A percentile compares a stretch with the other conserved stretches of the same genome.
phyloP scores from a whole-genome alignment of 305 asterid genomes.

The Fraxinus greggii region DNA sequence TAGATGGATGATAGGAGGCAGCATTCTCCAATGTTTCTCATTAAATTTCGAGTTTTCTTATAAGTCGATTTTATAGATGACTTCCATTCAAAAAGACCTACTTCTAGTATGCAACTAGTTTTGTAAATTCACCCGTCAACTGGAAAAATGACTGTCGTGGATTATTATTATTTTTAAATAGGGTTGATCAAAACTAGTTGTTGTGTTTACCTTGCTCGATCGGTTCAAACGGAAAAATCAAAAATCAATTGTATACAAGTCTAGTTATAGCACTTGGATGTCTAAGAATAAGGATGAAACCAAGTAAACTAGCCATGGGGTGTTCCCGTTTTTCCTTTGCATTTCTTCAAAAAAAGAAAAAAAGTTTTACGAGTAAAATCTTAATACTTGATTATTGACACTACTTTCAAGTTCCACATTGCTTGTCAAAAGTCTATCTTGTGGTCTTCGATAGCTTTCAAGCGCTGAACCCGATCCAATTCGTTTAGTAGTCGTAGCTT shows the following conservation, averaged over 20 bases:
- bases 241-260: not conserved
- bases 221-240: not conserved
- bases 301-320: not conserved
- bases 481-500: too few species aligned
- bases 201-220: not conserved
- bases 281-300: not conserved
- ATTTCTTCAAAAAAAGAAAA: not conserved
- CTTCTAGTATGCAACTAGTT: not conserved
- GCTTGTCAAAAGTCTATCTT: not conserved
- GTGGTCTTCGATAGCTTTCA: not conserved
- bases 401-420: not conserved
- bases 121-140: not conserved
- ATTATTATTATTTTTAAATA: not conserved
- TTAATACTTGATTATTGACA: not conserved
- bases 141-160: not conserved
- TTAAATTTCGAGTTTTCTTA: not conserved
- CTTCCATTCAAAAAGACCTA: not conserved
- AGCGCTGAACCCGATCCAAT: too few species aligned
- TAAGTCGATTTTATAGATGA: not conserved
- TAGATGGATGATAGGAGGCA: not conserved
- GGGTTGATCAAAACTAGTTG: not conserved
- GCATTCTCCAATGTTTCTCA: not conserved
- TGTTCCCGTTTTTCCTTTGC: not conserved
- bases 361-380: not conserved
- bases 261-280: not conserved